A percentile compares a stretch with the other conserved stretches of the same genome.
These are phyloP conservation scores for Phytopythium ostracodes DNA, from an alignment of 352 stramenopile genomes.

Conservation along the genomic window DNA sequence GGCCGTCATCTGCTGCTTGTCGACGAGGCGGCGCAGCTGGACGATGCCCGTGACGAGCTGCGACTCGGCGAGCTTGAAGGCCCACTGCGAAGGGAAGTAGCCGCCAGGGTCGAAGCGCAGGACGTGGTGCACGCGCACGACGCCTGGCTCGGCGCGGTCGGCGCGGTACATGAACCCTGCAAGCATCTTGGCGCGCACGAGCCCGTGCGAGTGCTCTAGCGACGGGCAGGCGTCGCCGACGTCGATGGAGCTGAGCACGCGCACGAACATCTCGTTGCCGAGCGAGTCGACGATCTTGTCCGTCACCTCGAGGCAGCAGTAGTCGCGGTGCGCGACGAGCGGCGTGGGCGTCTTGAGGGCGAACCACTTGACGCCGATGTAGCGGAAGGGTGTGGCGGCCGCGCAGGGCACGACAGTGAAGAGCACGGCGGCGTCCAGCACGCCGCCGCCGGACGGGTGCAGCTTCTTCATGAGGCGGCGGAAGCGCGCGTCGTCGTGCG, in stretches of 20 bases:
- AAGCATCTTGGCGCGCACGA: constrained; percentile 82
- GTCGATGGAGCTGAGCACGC: constrained; percentile 79
- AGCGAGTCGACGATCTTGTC: constrained; percentile 81
- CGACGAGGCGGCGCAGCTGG: constrained; percentile 75
- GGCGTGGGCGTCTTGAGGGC: constrained; percentile 77
- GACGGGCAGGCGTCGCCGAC: constrained; percentile 68
- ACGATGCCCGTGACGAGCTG: constrained; percentile 75
- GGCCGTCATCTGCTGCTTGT: constrained; percentile 85
- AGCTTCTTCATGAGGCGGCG: constrained; percentile 78
- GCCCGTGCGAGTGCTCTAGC: constrained; percentile 80
- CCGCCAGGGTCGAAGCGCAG: constrained; percentile 62
- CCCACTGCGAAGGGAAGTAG: constrained; percentile 79
- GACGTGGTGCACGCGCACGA: constrained; percentile 81
- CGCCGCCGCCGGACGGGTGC: constrained; percentile 34
- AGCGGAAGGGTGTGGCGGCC: constrained; percentile 62
- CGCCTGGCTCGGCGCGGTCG: constrained; percentile 59
- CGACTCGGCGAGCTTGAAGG: constrained; percentile 81
- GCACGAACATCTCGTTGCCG: constrained; percentile 85
- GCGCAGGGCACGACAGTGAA: constrained; percentile 75
- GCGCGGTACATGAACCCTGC: constrained; percentile 75
- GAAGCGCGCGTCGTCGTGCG: constrained; percentile 78
- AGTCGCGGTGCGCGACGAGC: constrained; percentile 81
- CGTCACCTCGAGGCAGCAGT: constrained; percentile 82
- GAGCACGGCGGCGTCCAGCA: constrained; percentile 79
- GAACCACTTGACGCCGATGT: constrained; percentile 89